phyloP scores from a whole-genome alignment of 2,329 filamentous ascomycete genomes.

The Byssoonygena ceratinophila region DNA sequence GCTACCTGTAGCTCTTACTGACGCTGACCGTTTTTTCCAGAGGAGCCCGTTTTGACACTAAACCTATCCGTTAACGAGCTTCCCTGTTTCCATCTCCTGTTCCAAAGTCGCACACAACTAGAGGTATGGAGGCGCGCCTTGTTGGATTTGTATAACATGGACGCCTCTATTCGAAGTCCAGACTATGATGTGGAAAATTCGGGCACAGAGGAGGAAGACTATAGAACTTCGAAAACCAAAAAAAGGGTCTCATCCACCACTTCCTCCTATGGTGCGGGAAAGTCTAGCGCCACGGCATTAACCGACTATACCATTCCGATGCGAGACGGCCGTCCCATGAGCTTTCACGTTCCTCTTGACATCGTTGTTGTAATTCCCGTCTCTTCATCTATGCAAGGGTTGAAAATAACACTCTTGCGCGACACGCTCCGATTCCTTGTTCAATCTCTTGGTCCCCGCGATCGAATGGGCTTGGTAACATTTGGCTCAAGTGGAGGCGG shows the following conservation, averaged over 20 bases:
- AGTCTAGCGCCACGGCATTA: conserved; percentile 75
- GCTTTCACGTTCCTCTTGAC: conserved; percentile 81
- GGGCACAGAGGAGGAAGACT: conserved; percentile 81
- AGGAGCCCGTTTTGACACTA: conserved; percentile 77
- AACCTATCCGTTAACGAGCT: conserved; percentile 85
- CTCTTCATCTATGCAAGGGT: conserved; percentile 97
- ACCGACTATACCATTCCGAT: conserved; percentile 80
- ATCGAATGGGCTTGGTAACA: conserved; percentile 93
- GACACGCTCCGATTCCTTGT: conserved; percentile 91
- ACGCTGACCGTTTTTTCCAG: conserved; percentile 28
- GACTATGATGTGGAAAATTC: conserved; percentile 73
- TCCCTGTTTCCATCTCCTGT: conserved; percentile 86
- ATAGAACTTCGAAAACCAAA: conserved; percentile 45
- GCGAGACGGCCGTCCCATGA: conserved; percentile 36
- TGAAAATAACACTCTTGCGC: conserved; percentile 89
- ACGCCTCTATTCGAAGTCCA: conserved; percentile 51
- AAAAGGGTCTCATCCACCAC: conserved; percentile 72
- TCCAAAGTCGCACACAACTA: conserved; percentile 70
- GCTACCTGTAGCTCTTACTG: background rate
- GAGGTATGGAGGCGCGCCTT: conserved; percentile 86
- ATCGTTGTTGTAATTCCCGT: conserved; percentile 95
- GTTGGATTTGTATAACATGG: conserved; percentile 66
- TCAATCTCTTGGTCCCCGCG: conserved; percentile 74
- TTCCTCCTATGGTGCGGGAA: conserved; percentile 69
- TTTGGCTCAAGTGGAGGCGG: conserved; percentile 92